Evolutionary conservation across 1,284 basidiomycete genomes (phyloP).

Genomic region (Pseudomicrostroma phylloplanum): DNA sequence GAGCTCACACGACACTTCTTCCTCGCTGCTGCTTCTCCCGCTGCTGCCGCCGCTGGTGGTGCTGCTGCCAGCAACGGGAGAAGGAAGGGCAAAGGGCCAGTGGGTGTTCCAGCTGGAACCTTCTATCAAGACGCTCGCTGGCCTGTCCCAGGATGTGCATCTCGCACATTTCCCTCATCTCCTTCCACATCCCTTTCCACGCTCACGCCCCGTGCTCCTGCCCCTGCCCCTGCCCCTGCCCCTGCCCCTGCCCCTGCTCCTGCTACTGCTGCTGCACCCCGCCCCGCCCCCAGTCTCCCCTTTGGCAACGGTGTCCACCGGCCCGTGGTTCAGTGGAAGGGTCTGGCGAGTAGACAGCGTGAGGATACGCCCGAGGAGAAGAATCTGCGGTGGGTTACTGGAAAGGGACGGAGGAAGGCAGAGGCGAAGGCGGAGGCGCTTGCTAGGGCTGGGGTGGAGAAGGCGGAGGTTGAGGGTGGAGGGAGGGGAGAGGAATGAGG

Average conservation of each 20-base stretch:
- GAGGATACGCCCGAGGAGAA: slow-evolving; percentile 21
- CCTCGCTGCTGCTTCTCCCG: slow-evolving; percentile 16
- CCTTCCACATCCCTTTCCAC: background rate
- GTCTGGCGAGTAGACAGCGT: slow-evolving; percentile 17
- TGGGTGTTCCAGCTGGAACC: background rate
- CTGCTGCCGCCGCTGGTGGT: background rate
- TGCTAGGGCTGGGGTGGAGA: too few relatives aligned
- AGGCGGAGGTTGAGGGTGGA: background rate
- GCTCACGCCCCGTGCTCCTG: too few relatives aligned
- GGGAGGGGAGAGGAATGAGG: too few relatives aligned
- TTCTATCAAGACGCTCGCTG: slow-evolving; percentile 4
- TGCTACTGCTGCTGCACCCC: background rate
- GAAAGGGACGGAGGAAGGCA: slow-evolving; percentile 18
- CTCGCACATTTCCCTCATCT: background rate
- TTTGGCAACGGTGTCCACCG: slow-evolving; percentile 25
- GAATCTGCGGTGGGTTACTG: slow-evolving; percentile 23
- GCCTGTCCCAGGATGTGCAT: background rate
- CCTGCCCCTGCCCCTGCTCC: background rate
- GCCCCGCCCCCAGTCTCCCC: slow-evolving; percentile 16
- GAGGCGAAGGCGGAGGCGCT: too few relatives aligned
- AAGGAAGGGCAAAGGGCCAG: background rate
- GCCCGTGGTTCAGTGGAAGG: slow-evolving; percentile 15
- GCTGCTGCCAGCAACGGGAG: too few relatives aligned
- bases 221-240: slow-evolving; percentile 5
- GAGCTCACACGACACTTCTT: slow-evolving; percentile 40